Conservation (phyloP, 768 basidiomycete species). For the Lactarius sp. region DNA sequence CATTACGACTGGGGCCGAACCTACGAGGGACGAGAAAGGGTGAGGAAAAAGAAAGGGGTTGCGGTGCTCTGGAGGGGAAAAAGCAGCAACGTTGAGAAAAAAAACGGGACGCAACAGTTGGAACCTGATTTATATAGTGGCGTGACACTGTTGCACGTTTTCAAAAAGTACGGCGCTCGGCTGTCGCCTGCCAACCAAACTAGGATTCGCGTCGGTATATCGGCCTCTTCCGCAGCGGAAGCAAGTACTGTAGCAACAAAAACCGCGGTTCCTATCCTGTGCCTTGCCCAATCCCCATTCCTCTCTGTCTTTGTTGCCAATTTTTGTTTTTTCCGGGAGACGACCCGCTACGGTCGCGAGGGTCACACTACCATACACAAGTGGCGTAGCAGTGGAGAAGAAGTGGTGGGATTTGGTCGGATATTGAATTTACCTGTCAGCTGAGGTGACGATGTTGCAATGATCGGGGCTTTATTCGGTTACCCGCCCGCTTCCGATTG, state of each 20-base stretch:
- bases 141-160: not conserved
- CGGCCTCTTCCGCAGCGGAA: not conserved
- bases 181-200: not conserved
- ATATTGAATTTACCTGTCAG: not conserved
- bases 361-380: not conserved
- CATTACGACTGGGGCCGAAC: constrained; percentile 38
- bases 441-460: not conserved
- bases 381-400: not conserved
- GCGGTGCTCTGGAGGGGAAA: constrained; percentile 30
- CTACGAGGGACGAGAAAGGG: constrained; percentile 26
- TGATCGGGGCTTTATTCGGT: constrained; percentile 8
- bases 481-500: not conserved
- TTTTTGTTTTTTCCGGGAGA: too few species aligned
- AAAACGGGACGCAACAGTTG: constrained; percentile 21
- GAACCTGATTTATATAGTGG: not conserved
- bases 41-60: constrained; percentile 29
- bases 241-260: not conserved
- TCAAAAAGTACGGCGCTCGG: not conserved
- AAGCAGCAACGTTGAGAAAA: constrained; percentile 22
- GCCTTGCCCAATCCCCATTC: too few species aligned
- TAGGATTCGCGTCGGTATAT: not conserved
- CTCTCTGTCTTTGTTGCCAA: too few species aligned
- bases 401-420: not conserved
- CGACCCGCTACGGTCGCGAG: too few species aligned
- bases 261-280: not conserved